Evolutionary conservation across 2,329 filamentous ascomycete species (phyloP).

Genomic region (Didymella arachidicola): DNA sequence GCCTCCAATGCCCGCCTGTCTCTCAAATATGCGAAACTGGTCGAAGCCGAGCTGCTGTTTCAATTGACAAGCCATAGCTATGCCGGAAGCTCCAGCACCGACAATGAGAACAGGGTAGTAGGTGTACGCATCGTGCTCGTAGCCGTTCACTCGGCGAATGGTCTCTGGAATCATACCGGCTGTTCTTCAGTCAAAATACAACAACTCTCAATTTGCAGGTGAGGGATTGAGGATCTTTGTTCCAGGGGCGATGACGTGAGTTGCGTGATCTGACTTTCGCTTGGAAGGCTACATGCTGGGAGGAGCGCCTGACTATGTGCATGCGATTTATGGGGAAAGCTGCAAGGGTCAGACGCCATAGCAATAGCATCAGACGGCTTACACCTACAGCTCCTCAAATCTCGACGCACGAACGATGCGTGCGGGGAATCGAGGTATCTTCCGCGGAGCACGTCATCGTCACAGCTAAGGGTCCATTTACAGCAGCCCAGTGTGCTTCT

Average conservation of each 20-base stretch:
- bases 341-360: constrained; percentile 1
- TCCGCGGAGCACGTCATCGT: background rate
- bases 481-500: background rate
- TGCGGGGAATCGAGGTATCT: constrained; percentile 3
- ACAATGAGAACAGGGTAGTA: constrained; percentile 63
- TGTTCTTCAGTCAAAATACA: background rate
- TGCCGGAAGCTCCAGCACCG: constrained; percentile 68
- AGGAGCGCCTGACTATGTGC: background rate
- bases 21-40: constrained; percentile 68
- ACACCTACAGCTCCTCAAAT: background rate
- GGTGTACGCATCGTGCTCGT: constrained; percentile 50
- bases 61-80: constrained; percentile 67
- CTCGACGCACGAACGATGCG: background rate
- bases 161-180: constrained; percentile 42
- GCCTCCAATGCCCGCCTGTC: constrained; percentile 65
- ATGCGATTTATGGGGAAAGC: background rate
- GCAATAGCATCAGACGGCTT: constrained; percentile 1
- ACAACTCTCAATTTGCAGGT: background rate
- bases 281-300: background rate
- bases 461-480: constrained; percentile 6
- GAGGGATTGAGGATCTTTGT: background rate
- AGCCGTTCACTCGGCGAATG: constrained; percentile 50
- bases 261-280: background rate
- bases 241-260: background rate
- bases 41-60: constrained; percentile 65